phyloP scores from a whole-genome alignment of 1,284 basidiomycete species.

The Testicularia cyperi region DNA sequence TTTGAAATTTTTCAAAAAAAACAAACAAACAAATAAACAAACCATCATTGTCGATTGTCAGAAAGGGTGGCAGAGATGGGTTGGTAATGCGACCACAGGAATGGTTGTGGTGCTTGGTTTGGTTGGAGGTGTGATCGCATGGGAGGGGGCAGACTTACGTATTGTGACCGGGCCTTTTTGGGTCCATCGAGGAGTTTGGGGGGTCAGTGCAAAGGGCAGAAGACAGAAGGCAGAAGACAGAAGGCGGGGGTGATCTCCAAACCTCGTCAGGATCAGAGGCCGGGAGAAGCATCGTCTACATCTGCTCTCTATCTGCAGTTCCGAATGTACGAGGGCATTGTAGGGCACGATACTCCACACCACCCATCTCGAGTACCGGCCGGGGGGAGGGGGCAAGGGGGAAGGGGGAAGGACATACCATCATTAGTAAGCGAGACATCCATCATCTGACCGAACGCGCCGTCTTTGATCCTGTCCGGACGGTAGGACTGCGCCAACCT shows the following conservation, averaged over 20 bases:
- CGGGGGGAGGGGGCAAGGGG: background rate
- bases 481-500: slow-evolving; percentile 36
- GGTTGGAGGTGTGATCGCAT: too few relatives aligned
- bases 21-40: too few relatives aligned
- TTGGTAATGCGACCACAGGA: background rate
- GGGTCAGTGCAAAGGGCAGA: background rate
- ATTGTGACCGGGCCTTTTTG: slow-evolving; percentile 38
- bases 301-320: too few relatives aligned
- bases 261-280: too few relatives aligned
- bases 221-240: too few relatives aligned
- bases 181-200: background rate
- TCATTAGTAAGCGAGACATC: slow-evolving; percentile 54
- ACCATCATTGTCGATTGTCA: background rate
- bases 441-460: slow-evolving; percentile 58
- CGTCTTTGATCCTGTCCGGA: slow-evolving; percentile 45
- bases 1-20: background rate
- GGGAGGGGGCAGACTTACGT: too few relatives aligned
- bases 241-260: too few relatives aligned
- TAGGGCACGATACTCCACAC: too few relatives aligned
- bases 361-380: background rate
- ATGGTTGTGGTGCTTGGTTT: background rate
- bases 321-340: too few relatives aligned
- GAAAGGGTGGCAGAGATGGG: background rate
- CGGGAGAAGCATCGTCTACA: too few relatives aligned
- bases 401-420: slow-evolving; percentile 16